Evolutionary conservation across 192 early-diverging fungal species (phyloP).

Genomic region (Coemansia javaensis): DNA sequence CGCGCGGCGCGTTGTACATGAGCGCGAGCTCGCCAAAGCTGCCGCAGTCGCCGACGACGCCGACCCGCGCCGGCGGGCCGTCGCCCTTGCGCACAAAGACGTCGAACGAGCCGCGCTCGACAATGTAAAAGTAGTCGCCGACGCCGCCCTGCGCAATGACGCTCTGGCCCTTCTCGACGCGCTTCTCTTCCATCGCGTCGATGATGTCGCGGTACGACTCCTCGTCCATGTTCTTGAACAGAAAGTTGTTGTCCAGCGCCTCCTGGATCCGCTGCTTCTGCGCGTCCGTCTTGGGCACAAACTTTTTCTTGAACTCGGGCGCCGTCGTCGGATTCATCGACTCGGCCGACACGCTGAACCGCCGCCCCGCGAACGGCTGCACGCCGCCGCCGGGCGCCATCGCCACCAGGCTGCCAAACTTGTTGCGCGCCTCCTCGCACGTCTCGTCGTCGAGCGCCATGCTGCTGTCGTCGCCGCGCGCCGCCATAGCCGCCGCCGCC

Average conservation of each 20-base stretch:
- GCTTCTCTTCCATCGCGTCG: slow-evolving; percentile 93
- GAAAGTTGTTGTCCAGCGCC: slow-evolving; percentile 84
- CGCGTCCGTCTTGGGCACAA: slow-evolving; percentile 82
- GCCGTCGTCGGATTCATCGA: slow-evolving; percentile 85
- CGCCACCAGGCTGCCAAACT: slow-evolving; percentile 54
- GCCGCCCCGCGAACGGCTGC: slow-evolving; percentile 79
- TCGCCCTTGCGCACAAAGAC: slow-evolving; percentile 73
- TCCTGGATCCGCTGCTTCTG: slow-evolving; percentile 77
- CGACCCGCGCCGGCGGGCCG: slow-evolving; percentile 65
- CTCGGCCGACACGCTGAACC: slow-evolving; percentile 93
- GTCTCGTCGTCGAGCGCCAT: slow-evolving; percentile 58
- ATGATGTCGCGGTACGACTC: slow-evolving; percentile 93
- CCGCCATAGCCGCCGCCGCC: slow-evolving; percentile 45
- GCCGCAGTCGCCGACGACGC: slow-evolving; percentile 74
- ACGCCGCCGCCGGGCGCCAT: slow-evolving; percentile 50
- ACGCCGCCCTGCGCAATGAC: slow-evolving; percentile 93
- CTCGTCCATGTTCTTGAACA: slow-evolving; percentile 93
- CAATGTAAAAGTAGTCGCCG: slow-evolving; percentile 97
- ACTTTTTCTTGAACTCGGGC: slow-evolving; percentile 75
- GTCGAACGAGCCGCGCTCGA: slow-evolving; percentile 91
- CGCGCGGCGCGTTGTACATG: slow-evolving; percentile 99
- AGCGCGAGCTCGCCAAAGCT: slow-evolving; percentile 98
- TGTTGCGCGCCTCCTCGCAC: slow-evolving; percentile 60
- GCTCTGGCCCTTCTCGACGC: slow-evolving; percentile 58
- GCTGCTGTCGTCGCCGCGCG: slow-evolving; percentile 27